These are phyloP conservation scores for Naganishia liquefaciens DNA, from an alignment of 1,284 basidiomycete genomes.

Conservation along the genomic window DNA sequence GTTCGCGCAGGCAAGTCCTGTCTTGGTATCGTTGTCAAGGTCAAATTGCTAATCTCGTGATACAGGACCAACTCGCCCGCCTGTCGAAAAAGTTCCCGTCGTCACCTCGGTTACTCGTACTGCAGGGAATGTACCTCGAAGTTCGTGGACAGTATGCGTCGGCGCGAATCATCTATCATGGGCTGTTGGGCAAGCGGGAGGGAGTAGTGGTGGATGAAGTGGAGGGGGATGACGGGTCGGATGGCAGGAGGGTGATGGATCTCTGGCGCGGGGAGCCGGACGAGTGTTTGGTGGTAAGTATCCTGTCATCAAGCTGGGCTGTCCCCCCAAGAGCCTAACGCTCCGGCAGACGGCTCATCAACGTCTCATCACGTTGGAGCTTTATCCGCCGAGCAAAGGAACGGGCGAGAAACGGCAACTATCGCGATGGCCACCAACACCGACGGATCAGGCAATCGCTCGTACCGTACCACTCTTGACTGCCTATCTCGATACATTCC, in stretches of 20 bases:
- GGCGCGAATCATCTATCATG: conserved; percentile 59
- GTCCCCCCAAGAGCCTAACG: background rate
- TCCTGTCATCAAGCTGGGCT: no score
- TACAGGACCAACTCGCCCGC: conserved; percentile 66
- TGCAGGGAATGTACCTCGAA: conserved; percentile 86
- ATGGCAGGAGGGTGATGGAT: conserved; percentile 9
- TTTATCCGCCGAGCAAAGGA: conserved; percentile 37
- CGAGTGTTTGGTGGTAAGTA: conserved; percentile 29
- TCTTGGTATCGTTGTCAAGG: background rate
- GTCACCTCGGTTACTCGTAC: conserved; percentile 77
- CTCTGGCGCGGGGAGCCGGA: conserved; percentile 29
- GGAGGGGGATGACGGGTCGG: conserved; percentile 19
- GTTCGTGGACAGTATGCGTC: conserved; percentile 55
- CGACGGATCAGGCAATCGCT: conserved; percentile 51
- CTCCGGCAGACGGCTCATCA: conserved; percentile 72
- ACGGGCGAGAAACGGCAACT: background rate
- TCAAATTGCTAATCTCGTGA: background rate
- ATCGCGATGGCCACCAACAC: conserved; percentile 49
- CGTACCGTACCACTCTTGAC: conserved; percentile 74
- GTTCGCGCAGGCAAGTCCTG: conserved; percentile 72
- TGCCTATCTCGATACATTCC: conserved; percentile 85
- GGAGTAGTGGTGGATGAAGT: conserved; percentile 8
- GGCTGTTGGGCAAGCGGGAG: conserved; percentile 52
- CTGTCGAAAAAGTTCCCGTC: conserved; percentile 72
- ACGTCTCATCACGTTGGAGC: conserved; percentile 69